Evolutionary conservation across 306 rosid genomes (phyloP), one percentile per base, ranked within the genome.

Genomic region (Echinosophora koreensis): DNA sequence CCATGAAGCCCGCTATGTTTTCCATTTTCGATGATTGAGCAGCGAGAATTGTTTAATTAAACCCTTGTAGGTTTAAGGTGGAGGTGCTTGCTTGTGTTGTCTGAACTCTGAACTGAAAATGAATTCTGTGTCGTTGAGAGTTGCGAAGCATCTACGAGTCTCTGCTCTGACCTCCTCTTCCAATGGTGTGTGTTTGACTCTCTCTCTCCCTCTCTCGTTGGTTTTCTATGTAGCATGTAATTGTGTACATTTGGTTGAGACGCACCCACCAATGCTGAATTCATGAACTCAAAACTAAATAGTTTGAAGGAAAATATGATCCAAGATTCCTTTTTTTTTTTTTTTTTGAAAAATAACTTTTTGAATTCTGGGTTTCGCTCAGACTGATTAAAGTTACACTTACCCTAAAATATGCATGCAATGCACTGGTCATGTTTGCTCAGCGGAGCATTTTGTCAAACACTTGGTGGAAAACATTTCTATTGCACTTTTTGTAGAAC

Each of bases 41-140:
- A 14, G 6, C 4, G 54, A 49, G 0, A 12, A 49, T 17, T 49
- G 54, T 30, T 14, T 44, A 77, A 81, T 81, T 35, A 22, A 22
- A 30, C 32, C 32, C 7, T 8, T 39, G 46, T 39, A 39, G 46
- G 46, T 39, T 39, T 39, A 39, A 39, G 46, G 46, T 39, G 46
- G 11, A 39, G 46, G 46, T 39, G 44, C 44, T 39, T 39, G 42
- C 5, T 35, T 37, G 42, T 5, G 8, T n/a, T n/a, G n/a, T n/a
- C n/a, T n/a, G n/a, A n/a, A n/a, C n/a, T 9, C 7, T 41, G 12
- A 10, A 10, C 46, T 41, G 12, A 41, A 41, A 41, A 94, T 94
- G 98, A 85, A 80, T 81, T 80, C 92, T 16, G 34, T 73, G 44
- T 88, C 88, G 5, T 16, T 39, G 61, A 81, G 84, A 84, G 74